Conservation (phyloP, 2,329 filamentous ascomycete genomes). For the Calycina marina region DNA sequence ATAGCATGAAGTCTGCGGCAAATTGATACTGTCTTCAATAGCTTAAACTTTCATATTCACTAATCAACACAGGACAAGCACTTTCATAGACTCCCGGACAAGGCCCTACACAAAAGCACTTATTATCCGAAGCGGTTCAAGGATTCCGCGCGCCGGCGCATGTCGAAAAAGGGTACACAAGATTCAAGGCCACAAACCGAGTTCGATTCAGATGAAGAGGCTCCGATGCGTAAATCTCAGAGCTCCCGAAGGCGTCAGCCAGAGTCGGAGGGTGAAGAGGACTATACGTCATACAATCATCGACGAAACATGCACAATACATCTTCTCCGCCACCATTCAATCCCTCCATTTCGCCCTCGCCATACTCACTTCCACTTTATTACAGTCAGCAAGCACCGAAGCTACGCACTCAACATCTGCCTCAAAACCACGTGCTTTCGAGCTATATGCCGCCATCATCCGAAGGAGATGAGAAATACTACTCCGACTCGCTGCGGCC, state of each 20-base stretch:
- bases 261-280: no score
- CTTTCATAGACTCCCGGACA: constrained; percentile 13
- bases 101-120: constrained; percentile 9
- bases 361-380: not conserved
- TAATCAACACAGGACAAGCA: no score
- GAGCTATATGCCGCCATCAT: constrained; percentile 1
- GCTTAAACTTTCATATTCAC: no score
- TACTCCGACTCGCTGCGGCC: constrained; percentile 4
- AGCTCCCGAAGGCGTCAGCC: no score
- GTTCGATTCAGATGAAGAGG: not conserved
- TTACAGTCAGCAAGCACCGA: constrained; percentile 3
- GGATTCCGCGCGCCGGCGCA: not conserved
- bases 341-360: constrained; percentile 1
- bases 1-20: no score
- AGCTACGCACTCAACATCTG: not conserved
- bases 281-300: no score
- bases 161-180: not conserved
- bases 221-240: not conserved
- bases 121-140: constrained; percentile 9
- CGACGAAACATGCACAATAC: not conserved
- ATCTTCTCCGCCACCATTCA: not conserved
- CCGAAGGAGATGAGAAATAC: constrained; percentile 4
- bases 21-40: no score
- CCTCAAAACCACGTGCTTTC: not conserved
- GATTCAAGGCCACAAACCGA: not conserved